phyloP scores from a whole-genome alignment of 176 grass and related monocot genomes.

The Thinopyrum elongatum region DNA sequence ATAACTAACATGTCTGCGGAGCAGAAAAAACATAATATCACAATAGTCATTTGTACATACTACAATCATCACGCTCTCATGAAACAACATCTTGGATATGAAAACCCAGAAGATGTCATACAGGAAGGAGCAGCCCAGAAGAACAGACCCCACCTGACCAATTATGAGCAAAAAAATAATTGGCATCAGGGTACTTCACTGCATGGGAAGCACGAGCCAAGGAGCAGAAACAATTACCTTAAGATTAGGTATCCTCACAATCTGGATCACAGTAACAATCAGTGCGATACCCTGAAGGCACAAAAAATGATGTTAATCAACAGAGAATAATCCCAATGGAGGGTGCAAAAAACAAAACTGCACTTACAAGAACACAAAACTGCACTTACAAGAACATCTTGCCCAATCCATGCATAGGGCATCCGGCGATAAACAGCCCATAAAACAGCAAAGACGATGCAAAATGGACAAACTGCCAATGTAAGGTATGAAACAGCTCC shows the following conservation, averaged over 20 bases:
- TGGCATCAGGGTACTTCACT: slow-evolving; percentile 12
- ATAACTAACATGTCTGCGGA: slow-evolving; percentile 7
- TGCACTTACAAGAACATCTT: slow-evolving; percentile 94
- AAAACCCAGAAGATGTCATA: slow-evolving; percentile 99
- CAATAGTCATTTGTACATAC: slow-evolving; percentile 43
- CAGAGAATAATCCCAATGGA: slow-evolving; percentile 23
- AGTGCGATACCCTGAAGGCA: slow-evolving; percentile 80
- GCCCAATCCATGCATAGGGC: slow-evolving; percentile 87
- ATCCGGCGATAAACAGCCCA: slow-evolving; percentile 71
- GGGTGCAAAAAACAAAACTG: background rate
- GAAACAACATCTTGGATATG: slow-evolving; percentile 88
- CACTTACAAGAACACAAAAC: slow-evolving; percentile 70
- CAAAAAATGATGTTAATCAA: slow-evolving; percentile 19
- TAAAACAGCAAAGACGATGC: slow-evolving; percentile 69
- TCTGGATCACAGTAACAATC: slow-evolving; percentile 95
- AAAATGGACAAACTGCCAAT: slow-evolving; percentile 81
- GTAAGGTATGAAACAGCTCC: slow-evolving; percentile 90
- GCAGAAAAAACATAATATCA: background rate
- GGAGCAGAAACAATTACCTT: slow-evolving; percentile 58
- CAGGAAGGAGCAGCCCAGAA: slow-evolving; percentile 88
- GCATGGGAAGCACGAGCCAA: background rate
- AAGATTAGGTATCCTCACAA: slow-evolving; percentile 93
- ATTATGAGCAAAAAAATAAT: slow-evolving; percentile 30
- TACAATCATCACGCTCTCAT: slow-evolving; percentile 99
- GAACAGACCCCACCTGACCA: slow-evolving; percentile 72